Evolutionary conservation across 164 flowering plant species (phyloP).

Genomic region (Protea cynaroides): DNA sequence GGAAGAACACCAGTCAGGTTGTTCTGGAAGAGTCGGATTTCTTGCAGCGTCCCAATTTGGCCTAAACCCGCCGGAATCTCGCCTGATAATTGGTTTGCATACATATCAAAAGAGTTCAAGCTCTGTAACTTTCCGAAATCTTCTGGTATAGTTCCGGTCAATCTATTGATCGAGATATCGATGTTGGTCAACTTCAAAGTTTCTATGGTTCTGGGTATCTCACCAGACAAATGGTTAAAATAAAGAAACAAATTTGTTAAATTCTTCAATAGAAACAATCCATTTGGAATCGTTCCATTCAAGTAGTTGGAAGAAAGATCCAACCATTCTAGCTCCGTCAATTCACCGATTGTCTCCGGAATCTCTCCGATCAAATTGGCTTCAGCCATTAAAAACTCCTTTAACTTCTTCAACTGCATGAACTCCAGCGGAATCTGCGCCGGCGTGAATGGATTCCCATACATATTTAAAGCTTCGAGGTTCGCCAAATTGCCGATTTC

Average conservation of each 20-base stretch:
- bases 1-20: slow-evolving; percentile 39
- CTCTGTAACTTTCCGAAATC: slow-evolving; percentile 40
- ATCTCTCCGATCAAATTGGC: slow-evolving; percentile 56
- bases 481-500: slow-evolving; percentile 53
- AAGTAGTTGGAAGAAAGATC: slow-evolving; percentile 47
- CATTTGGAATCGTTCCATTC: slow-evolving; percentile 45
- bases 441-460: slow-evolving; percentile 32
- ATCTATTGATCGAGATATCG: slow-evolving; percentile 48
- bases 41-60: slow-evolving; percentile 18
- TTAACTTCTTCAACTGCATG: slow-evolving; percentile 43
- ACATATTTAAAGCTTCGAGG: slow-evolving; percentile 36
- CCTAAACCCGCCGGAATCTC: slow-evolving; percentile 35
- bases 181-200: slow-evolving; percentile 26
- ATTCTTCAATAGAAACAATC: slow-evolving; percentile 51
- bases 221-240: slow-evolving; percentile 47
- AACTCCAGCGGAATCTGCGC: slow-evolving; percentile 39
- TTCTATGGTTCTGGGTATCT: slow-evolving; percentile 36
- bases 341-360: slow-evolving; percentile 33
- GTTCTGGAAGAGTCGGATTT: slow-evolving; percentile 32
- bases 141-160: slow-evolving; percentile 58
- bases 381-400: slow-evolving; percentile 26
- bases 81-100: slow-evolving; percentile 38
- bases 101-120: slow-evolving; percentile 28
- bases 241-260: slow-evolving; percentile 34
- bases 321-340: slow-evolving; percentile 36